Evolutionary conservation across 1,284 basidiomycete genomes (phyloP), one percentile per base, ranked within the genome.

Genomic region (Pseudozyma sp.): DNA sequence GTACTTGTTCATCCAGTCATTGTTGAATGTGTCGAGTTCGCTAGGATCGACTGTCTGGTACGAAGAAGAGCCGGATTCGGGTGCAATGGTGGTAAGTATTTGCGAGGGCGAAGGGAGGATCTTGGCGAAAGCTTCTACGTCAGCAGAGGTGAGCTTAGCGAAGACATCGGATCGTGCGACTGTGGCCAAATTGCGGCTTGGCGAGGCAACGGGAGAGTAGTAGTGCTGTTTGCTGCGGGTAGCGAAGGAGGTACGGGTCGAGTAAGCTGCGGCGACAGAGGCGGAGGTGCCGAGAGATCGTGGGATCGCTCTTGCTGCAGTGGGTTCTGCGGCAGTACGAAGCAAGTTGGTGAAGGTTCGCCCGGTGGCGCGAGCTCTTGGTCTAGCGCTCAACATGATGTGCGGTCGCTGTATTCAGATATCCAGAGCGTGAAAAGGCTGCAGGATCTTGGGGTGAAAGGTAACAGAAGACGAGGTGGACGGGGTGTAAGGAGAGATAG

Each of bases 1-100:
- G 85, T 97, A 98, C 86, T 97, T 97, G 83, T 92, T 92, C 92
- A 98, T 95, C 96, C 96, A 99, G 86, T 99, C 96, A 78, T 90
- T 88, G 86, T 99, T 99, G 88, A 90, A 97, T 0, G 87, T 88
- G 18, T 89, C 89, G 39, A 98, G 89, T 76, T 97, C 95, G 40
- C 80, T 79, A 1, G 44, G 52, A 12, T 91, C 89, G 10, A 84
- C 82, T 3, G 55, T 43, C 50, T 70, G 75, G 63, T 76, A 77
- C 13, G 58, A 59, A 0, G 68, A 35, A 6, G 76, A 58, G 3
- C 64, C 48, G 6, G 78, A 76, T 9, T 86, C 83, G 2, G 82
- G 84, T 35, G 86, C 83, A 25, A 88, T 66, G 6, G 87, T 88
- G 14, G 87, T 87, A 38, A 89, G 79, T 38, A 89, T 77, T 21